Evolutionary conservation across 1,284 basidiomycete species (phyloP).

Genomic region (Sporisorium scitamineum): DNA sequence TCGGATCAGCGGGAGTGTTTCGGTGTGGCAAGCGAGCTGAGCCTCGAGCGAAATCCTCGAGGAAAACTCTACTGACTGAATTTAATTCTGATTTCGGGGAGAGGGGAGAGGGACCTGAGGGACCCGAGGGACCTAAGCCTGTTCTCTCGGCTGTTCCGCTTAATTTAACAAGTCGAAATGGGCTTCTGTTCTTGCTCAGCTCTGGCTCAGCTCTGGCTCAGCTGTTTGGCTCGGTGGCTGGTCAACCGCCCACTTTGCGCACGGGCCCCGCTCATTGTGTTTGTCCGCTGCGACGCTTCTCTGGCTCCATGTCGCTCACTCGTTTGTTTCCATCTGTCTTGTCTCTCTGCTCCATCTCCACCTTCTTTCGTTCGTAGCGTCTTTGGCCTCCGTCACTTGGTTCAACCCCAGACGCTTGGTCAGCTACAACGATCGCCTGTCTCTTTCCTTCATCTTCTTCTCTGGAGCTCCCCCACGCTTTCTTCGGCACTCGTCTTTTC

Average conservation of each 20-base stretch:
- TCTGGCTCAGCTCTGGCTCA: no score
- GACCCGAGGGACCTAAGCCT: no score
- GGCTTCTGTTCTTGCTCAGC: no score
- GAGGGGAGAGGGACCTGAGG: no score
- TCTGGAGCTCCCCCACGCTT: background rate
- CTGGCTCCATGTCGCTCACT: background rate
- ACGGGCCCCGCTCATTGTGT: background rate
- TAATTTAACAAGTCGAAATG: no score
- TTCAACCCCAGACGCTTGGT: constrained; percentile 29
- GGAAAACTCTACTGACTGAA: no score
- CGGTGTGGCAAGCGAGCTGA: background rate
- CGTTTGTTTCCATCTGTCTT: background rate
- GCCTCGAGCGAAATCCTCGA: no score
- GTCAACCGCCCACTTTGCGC: background rate
- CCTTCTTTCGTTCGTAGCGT: constrained; percentile 1
- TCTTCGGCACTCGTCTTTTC: background rate
- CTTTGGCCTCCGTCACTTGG: constrained; percentile 7
- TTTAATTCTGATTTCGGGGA: no score
- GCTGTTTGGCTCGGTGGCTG: background rate
- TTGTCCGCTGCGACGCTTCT: background rate
- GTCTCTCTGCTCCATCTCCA: constrained; percentile 1
- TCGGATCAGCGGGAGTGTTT: no score
- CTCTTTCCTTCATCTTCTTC: background rate
- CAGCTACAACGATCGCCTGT: background rate
- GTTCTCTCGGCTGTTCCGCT: no score